Evolutionary conservation across 306 rosid species (phyloP).

Genomic region (Pterocarpus santalinus): DNA sequence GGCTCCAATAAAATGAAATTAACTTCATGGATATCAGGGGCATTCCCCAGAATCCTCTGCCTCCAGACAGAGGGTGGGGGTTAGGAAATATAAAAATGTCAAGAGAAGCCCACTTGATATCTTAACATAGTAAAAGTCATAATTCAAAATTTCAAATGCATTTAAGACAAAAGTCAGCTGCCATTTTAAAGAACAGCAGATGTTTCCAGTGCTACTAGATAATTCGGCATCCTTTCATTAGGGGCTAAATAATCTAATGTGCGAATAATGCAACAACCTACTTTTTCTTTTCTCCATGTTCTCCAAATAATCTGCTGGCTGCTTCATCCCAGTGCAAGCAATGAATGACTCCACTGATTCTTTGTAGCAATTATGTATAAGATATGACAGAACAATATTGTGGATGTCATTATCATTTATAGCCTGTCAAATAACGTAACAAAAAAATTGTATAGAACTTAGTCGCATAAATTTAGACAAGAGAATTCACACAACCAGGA

Average conservation of each 20-base stretch:
- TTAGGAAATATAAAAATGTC: conserved; percentile 8
- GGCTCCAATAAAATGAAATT: conserved; percentile 8
- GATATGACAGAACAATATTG: conserved; percentile 79
- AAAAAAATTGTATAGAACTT: conserved; percentile 24
- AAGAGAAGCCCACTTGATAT: conserved; percentile 15
- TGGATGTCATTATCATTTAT: conserved; percentile 72
- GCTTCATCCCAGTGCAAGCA: conserved; percentile 75
- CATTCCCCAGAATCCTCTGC: conserved; percentile 25
- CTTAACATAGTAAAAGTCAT: conserved; percentile 27
- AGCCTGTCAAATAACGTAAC: conserved; percentile 61
- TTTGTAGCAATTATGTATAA: conserved; percentile 85
- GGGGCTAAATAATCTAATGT: conserved; percentile 23
- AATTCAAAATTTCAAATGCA: conserved; percentile 19
- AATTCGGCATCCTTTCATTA: background rate
- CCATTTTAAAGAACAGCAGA: conserved; percentile 20
- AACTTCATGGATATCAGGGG: conserved; percentile 9
- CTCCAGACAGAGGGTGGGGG: background rate
- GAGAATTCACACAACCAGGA: conserved; percentile 34
- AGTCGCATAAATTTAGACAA: background rate
- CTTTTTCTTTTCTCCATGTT: conserved; percentile 91
- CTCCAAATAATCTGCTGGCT: conserved; percentile 64
- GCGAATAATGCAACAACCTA: conserved; percentile 47
- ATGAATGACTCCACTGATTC: conserved; percentile 84
- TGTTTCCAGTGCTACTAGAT: conserved; percentile 13
- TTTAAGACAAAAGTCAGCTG: conserved; percentile 30